phyloP scores from a whole-genome alignment of 2,329 filamentous ascomycete species.

The Geosmithia putterillii region DNA sequence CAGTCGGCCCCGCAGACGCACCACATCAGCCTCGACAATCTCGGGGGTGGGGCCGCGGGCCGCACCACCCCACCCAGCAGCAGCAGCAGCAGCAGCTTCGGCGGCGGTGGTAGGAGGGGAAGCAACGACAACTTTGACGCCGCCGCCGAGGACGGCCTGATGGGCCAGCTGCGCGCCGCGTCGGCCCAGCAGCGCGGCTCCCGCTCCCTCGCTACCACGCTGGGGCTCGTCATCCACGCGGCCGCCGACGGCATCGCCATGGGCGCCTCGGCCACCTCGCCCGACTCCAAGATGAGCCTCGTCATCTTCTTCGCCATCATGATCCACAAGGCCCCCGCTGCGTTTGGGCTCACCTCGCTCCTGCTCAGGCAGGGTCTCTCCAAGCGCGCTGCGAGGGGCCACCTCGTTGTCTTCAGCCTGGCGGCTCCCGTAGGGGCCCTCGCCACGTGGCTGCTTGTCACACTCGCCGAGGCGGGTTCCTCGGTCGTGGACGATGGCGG shows the following conservation, averaged over 20 bases:
- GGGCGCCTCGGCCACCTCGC: conserved; percentile 71
- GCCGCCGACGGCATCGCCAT: conserved; percentile 92
- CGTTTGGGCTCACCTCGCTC: conserved; percentile 86
- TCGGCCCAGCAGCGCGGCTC: conserved; percentile 44
- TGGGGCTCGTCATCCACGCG: conserved; percentile 90
- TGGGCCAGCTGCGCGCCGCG: conserved; percentile 12
- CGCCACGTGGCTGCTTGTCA: conserved; percentile 69
- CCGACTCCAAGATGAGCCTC: conserved; percentile 65
- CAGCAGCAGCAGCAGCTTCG: conserved; percentile 17
- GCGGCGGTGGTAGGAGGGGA: conserved; percentile 23
- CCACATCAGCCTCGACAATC: conserved; percentile 79
- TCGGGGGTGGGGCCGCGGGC: conserved; percentile 20
- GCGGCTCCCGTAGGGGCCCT: conserved; percentile 82
- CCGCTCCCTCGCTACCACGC: conserved; percentile 68
- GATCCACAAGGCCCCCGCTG: conserved; percentile 92
- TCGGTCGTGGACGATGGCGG: conserved; percentile 50
- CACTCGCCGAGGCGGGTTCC: conserved; percentile 12
- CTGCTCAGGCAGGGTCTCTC: conserved; percentile 83
- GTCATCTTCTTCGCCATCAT: conserved; percentile 95
- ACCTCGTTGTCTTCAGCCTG: conserved; percentile 82
- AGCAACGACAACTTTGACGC: conserved; percentile 35
- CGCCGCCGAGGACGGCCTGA: conserved; percentile 45
- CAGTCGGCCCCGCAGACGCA: conserved; percentile 55
- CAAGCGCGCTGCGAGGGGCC: conserved; percentile 71
- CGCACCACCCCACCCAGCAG: not conserved